Conservation (phyloP, 805 yeast species). For the Komagataella phaffii region DNA sequence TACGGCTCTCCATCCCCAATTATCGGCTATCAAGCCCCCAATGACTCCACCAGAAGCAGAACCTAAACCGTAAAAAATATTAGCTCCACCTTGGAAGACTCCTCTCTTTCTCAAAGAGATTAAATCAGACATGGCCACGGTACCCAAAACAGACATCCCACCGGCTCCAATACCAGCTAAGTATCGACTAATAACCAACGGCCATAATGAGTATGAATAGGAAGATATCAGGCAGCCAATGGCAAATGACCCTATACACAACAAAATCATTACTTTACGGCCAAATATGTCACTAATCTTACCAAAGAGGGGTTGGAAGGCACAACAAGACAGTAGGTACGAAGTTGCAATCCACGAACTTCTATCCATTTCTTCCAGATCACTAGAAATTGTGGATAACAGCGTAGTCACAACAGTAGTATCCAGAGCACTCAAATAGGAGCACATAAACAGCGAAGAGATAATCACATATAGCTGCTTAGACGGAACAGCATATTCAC, state of each 20-base stretch:
- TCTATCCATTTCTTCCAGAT: constrained; percentile 29
- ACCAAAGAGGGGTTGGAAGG: constrained; percentile 44
- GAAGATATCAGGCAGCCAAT: constrained; percentile 30
- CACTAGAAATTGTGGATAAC: constrained; percentile 36
- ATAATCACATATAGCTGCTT: background rate
- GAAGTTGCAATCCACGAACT: constrained; percentile 28
- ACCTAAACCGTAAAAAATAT: constrained; percentile 66
- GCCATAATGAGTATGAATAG: constrained; percentile 23
- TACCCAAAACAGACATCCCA: constrained; percentile 63
- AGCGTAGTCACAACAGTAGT: constrained; percentile 43
- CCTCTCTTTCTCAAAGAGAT: constrained; percentile 71
- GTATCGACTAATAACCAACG: constrained; percentile 43
- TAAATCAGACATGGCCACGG: constrained; percentile 66
- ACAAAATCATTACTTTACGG: constrained; percentile 22
- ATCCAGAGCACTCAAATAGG: constrained; percentile 31
- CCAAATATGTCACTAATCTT: constrained; percentile 43
- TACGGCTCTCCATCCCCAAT: constrained; percentile 56
- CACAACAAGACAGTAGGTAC: constrained; percentile 26
- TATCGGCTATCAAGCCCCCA: constrained; percentile 42
- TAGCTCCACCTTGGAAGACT: constrained; percentile 70
- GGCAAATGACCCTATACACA: constrained; percentile 18
- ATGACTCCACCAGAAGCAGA: constrained; percentile 58
- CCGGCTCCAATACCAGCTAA: constrained; percentile 86
- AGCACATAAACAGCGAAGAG: constrained; percentile 1
- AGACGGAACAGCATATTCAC: background rate